phyloP scores from a whole-genome alignment of 2,329 filamentous ascomycete genomes.

The Aspergillus sp. region DNA sequence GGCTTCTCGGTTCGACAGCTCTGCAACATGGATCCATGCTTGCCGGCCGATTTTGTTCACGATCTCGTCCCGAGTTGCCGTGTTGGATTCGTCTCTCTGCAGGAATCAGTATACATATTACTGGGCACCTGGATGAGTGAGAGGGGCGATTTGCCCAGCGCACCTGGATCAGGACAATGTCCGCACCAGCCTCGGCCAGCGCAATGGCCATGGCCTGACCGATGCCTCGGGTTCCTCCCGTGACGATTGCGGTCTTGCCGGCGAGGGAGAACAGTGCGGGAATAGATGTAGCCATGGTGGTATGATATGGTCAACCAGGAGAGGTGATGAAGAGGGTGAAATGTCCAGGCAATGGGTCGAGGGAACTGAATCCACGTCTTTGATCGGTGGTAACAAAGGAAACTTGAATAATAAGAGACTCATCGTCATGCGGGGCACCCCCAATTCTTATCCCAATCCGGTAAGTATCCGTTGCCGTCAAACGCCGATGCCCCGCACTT shows the following conservation, averaged over 20 bases:
- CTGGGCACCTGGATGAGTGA: not conserved
- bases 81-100: slow-evolving; percentile 54
- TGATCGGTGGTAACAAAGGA: not conserved
- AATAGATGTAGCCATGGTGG: slow-evolving; percentile 27
- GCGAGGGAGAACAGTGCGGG: slow-evolving; percentile 37
- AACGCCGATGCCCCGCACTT: slow-evolving; percentile 14
- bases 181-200: slow-evolving; percentile 47
- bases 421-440: slow-evolving; percentile 7
- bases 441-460: slow-evolving; percentile 1
- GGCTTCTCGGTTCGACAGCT: slow-evolving; percentile 41
- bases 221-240: slow-evolving; percentile 48
- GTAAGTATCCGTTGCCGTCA: slow-evolving; percentile 16
- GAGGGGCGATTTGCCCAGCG: slow-evolving; percentile 1
- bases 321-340: too few relatives aligned
- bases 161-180: slow-evolving; percentile 44
- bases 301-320: not conserved
- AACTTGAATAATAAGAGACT: not conserved
- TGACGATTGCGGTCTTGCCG: slow-evolving; percentile 45
- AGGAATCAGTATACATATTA: not conserved
- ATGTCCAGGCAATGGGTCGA: too few relatives aligned
- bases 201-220: slow-evolving; percentile 47
- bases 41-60: slow-evolving; percentile 38
- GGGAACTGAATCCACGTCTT: not conserved
- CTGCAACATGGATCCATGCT: slow-evolving; percentile 43
- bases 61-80: slow-evolving; percentile 42